phyloP scores from a whole-genome alignment of 1,139 yeast species.

The Geotrichum candidum region DNA sequence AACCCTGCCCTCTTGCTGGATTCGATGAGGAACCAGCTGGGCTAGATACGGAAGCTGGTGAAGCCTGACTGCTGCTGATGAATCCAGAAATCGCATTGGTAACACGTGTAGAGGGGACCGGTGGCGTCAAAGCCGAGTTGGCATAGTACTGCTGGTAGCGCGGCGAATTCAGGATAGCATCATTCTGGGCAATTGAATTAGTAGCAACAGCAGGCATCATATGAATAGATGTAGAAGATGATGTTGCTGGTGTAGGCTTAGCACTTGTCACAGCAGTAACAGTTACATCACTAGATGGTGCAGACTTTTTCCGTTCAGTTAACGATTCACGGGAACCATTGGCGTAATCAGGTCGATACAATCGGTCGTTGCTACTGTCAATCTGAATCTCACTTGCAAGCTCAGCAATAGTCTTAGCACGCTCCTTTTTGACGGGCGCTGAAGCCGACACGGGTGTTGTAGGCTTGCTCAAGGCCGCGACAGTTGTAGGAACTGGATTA shows the following conservation, averaged over 20 bases:
- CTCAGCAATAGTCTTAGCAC: constrained; percentile 48
- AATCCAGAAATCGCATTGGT: neutral
- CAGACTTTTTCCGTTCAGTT: neutral
- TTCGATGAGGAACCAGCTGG: neutral
- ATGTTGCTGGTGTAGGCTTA: constrained; percentile 16
- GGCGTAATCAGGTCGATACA: constrained; percentile 24
- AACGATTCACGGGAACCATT: constrained; percentile 20
- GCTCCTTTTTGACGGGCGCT: constrained; percentile 24
- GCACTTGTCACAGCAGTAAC: constrained; percentile 24
- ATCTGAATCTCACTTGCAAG: constrained; percentile 50
- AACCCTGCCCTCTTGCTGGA: constrained; percentile 7
- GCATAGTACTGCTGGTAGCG: constrained; percentile 7
- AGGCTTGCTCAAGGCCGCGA: neutral
- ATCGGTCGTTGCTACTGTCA: constrained; percentile 21
- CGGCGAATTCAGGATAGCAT: constrained; percentile 5
- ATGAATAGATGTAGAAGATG: neutral
- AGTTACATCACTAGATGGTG: neutral
- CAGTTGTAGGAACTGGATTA: neutral
- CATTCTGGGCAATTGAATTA: constrained; percentile 6
- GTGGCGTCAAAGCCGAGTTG: constrained; percentile 3
- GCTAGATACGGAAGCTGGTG: neutral
- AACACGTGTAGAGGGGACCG: constrained; percentile 4
- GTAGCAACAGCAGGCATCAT: constrained; percentile 4
- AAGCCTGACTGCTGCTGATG: neutral
- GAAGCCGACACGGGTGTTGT: constrained; percentile 19